Conservation (phyloP, 345 rosid genomes). For the Nephelium lappaceum region DNA sequence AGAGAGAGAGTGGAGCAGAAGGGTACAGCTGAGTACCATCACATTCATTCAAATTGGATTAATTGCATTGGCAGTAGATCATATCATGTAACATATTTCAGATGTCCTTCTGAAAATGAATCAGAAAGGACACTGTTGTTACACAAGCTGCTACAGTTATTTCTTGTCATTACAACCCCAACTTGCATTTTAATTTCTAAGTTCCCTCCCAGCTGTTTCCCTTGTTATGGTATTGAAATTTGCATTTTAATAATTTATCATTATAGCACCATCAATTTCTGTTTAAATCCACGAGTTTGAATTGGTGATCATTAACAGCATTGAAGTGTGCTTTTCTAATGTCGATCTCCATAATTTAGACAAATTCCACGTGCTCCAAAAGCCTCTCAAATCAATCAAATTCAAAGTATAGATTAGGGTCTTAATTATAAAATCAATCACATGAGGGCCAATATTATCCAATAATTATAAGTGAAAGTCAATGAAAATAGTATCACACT, state of each 20-base stretch:
- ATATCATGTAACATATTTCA: not conserved
- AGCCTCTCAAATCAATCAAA: not conserved
- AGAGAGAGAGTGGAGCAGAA: not conserved
- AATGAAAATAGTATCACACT: not conserved
- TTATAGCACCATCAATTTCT: not conserved
- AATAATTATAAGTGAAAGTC: not conserved
- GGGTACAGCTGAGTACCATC: not conserved
- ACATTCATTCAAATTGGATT: not conserved
- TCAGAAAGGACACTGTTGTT: constrained; percentile 4
- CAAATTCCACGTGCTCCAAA: not conserved
- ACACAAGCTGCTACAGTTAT: not conserved
- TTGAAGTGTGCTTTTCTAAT: not conserved
- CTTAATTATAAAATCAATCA: not conserved
- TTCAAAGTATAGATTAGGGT: not conserved
- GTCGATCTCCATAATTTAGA: not conserved
- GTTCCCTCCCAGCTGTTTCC: not conserved
- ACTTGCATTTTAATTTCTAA: constrained; percentile 7
- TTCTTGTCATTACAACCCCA: not conserved
- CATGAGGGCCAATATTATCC: not conserved
- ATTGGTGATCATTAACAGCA: not conserved
- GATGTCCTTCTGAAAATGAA: not conserved
- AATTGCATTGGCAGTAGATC: not conserved
- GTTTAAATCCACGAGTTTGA: not conserved
- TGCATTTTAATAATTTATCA: not conserved
- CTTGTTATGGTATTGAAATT: not conserved